Evolutionary conservation across 768 basidiomycete species (phyloP), one percentile per base, ranked within the genome.

Genomic region (Pleurotus pulmonarius): DNA sequence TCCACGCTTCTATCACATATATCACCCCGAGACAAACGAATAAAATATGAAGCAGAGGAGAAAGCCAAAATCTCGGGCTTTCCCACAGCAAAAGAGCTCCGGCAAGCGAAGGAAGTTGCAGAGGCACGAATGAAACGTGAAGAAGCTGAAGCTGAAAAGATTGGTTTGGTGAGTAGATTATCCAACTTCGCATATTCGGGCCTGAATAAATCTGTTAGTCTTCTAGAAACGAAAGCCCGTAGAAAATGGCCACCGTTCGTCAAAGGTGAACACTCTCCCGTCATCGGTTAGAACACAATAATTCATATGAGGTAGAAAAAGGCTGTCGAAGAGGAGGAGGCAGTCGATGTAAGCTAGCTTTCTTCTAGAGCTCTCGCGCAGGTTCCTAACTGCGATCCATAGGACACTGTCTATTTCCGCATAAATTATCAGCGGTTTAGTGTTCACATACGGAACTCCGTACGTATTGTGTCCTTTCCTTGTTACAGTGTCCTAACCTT

Each of bases 381-480:
- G 46, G 11, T 8, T 11, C 3, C 11, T 8, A 34, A 11, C 29
- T 46, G 64, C 4, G 60, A 48, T 12, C 54, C 8, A 8, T 29
- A 94, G 87, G 83, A 90, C 15, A 75, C 75, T 2, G 81, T 92
- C 34, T 85, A 86, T 69, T 90, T 97, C 66, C 83, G 91, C 47
- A 81, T 98, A 47, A 98, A 98, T 73, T 90, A 87, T 66, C 88
- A 94, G 62, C 88, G 83, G 63, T 96, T 94, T 70, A 86, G 89
- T 61, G 76, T 92, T 29, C 86, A 92, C 63, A 83, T 97, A 52
- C 87, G 96, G 43, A 96, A 97, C 72, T 78, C 86, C 65, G 93
- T 92, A 61, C 6, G 83, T 63, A 46, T 29, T n/a, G 39, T 58
- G 12, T 22, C 15, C 46, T 43, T 49, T 56, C 16, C 2, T 24